A percentile compares a stretch with the other conserved stretches of the same genome.
phyloP scores from a whole-genome alignment of 1,284 basidiomycete species.

The Heterobasidion occidentale region DNA sequence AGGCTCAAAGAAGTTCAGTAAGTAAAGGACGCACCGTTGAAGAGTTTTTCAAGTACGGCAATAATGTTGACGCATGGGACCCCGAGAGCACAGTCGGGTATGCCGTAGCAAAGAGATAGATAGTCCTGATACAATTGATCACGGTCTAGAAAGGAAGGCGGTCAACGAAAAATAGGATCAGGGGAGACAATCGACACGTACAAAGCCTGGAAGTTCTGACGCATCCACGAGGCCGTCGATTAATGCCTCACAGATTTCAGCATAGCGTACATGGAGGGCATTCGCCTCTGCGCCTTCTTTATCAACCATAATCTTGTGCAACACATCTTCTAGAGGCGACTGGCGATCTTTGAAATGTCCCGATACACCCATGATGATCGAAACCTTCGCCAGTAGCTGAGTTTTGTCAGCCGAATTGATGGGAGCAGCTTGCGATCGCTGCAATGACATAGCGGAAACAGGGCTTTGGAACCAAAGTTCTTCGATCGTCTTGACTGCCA shows the following conservation, averaged over 20 bases:
- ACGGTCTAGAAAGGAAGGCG: constrained; percentile 47
- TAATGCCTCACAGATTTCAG: constrained; percentile 74
- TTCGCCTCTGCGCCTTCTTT: constrained; percentile 45
- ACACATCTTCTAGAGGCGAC: constrained; percentile 76
- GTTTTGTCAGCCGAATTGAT: constrained; percentile 38
- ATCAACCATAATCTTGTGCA: constrained; percentile 70
- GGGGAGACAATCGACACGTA: constrained; percentile 28
- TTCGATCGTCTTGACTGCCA: constrained; percentile 82
- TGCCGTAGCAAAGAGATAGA: constrained; percentile 75
- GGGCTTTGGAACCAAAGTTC: constrained; percentile 79
- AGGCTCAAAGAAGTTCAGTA: not conserved
- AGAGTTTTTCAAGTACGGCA: constrained; percentile 84
- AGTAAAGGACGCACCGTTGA: constrained; percentile 43
- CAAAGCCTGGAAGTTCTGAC: constrained; percentile 69
- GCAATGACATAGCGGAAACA: constrained; percentile 24
- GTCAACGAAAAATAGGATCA: constrained; percentile 7
- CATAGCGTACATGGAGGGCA: constrained; percentile 54
- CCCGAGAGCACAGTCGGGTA: constrained; percentile 79
- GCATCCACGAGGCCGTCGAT: constrained; percentile 87
- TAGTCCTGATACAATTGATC: constrained; percentile 75
- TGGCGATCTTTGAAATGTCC: constrained; percentile 77
- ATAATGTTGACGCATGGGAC: constrained; percentile 69
- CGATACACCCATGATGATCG: constrained; percentile 80
- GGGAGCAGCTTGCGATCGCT: constrained; percentile 20
- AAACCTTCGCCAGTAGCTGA: constrained; percentile 51